Evolutionary conservation across 371 early-diverging fungal genomes (phyloP).

Genomic region (Circinella minor): DNA sequence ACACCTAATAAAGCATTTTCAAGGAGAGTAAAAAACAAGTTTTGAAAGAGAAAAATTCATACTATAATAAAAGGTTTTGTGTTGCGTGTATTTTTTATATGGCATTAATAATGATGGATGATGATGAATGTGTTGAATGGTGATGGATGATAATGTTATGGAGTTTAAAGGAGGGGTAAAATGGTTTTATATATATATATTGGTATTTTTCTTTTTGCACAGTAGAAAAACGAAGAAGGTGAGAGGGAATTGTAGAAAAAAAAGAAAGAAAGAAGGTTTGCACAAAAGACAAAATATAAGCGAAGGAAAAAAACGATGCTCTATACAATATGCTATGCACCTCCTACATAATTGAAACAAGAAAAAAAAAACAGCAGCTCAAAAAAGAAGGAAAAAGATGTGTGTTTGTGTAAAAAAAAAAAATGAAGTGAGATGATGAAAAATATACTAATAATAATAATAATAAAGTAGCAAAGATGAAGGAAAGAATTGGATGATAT

Average conservation of each 20-base stretch:
- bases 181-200: background rate
- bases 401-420: background rate
- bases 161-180: background rate
- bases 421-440: background rate
- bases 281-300: no score
- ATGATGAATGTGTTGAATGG: background rate
- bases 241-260: no score
- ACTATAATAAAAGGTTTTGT: background rate
- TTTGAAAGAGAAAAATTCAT: background rate
- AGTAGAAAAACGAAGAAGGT: no score
- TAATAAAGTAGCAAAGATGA: background rate
- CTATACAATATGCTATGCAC: conserved; percentile 10
- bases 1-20: conserved; percentile 6
- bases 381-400: background rate
- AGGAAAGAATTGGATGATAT: conserved; percentile 2
- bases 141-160: no score
- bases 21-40: background rate
- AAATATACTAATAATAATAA: background rate
- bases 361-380: conserved; percentile 6
- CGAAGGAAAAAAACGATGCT: conserved; percentile 1
- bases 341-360: conserved; percentile 5
- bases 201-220: no score
- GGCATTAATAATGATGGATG: background rate
- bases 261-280: no score
- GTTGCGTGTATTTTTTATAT: background rate